Conservation (phyloP, 176 grass and related monocot genomes). For the Ampelocalamus luodianensis region DNA sequence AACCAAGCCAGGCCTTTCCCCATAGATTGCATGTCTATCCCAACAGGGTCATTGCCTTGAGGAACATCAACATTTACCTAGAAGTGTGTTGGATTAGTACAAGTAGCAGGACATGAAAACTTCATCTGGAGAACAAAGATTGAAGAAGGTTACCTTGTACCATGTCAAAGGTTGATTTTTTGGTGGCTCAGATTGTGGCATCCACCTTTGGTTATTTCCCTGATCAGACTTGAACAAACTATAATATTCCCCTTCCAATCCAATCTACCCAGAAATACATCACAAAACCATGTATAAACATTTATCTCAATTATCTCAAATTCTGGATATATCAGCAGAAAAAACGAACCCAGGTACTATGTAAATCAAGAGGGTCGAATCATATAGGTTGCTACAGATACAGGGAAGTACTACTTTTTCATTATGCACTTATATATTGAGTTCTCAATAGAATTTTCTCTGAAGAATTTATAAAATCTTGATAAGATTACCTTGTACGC, state of each 20-base stretch:
- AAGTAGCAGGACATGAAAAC: slow-evolving; percentile 31
- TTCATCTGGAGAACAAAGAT: slow-evolving; percentile 21
- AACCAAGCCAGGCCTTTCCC: slow-evolving; percentile 96
- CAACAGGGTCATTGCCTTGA: slow-evolving; percentile 77
- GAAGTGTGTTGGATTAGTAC: slow-evolving; percentile 19
- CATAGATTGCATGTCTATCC: slow-evolving; percentile 88
- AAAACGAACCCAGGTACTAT: not conserved
- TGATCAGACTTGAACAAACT: slow-evolving; percentile 65
- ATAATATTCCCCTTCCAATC: slow-evolving; percentile 81
- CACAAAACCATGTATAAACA: slow-evolving; percentile 26
- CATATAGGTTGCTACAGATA: not conserved
- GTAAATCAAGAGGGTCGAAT: slow-evolving; percentile 10
- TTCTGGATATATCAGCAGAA: slow-evolving; percentile 26
- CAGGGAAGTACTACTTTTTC: not conserved
- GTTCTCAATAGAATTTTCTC: not conserved
- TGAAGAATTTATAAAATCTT: slow-evolving; percentile 5
- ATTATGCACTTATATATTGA: slow-evolving; percentile 25
- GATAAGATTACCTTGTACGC: slow-evolving; percentile 67
- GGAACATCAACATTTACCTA: slow-evolving; percentile 83
- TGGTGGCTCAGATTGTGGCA: slow-evolving; percentile 59
- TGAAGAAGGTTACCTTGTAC: slow-evolving; percentile 80
- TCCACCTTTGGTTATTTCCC: slow-evolving; percentile 62
- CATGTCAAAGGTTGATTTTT: slow-evolving; percentile 86
- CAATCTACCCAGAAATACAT: slow-evolving; percentile 67
- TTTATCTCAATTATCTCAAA: slow-evolving; percentile 6